These are phyloP conservation scores for Candolleomyces eurysporus DNA, from an alignment of 768 basidiomycete species.

Conservation along the genomic window DNA sequence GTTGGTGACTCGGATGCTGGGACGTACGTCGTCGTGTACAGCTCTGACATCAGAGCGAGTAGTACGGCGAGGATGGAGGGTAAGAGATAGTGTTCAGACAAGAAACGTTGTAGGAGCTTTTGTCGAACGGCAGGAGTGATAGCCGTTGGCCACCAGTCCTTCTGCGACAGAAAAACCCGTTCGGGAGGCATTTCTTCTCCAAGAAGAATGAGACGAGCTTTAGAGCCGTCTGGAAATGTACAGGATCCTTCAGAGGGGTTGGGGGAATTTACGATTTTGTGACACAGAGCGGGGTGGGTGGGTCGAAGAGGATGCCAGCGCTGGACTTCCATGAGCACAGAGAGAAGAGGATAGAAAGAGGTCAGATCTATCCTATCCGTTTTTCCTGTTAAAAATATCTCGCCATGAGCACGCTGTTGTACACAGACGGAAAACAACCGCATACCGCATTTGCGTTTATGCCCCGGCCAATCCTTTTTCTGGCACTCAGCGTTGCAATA, in stretches of 20 bases:
- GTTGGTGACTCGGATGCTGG: slow-evolving; percentile 1
- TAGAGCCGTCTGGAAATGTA: not conserved
- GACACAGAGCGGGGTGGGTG: not conserved
- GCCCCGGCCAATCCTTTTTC: slow-evolving; percentile 34
- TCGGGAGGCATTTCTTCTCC: not conserved
- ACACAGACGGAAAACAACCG: not conserved
- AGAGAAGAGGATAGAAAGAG: not conserved
- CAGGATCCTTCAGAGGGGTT: not conserved
- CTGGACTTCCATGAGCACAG: not conserved
- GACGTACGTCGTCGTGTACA: slow-evolving; percentile 37
- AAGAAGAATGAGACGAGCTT: not conserved
- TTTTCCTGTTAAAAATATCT: not conserved
- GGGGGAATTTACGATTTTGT: not conserved
- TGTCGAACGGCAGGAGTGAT: not conserved
- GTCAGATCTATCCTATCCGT: not conserved
- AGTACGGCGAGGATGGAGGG: slow-evolving; percentile 30
- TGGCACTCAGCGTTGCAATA: slow-evolving; percentile 38
- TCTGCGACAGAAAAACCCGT: not conserved
- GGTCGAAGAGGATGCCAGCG: not conserved
- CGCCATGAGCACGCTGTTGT: not conserved
- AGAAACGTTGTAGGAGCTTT: slow-evolving; percentile 11
- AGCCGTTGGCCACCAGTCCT: slow-evolving; percentile 3
- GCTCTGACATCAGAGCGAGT: slow-evolving; percentile 33
- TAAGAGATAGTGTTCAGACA: slow-evolving; percentile 31
- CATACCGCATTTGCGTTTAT: slow-evolving; percentile 19